Conservation (phyloP, 495 filamentous ascomycete genomes). For the Stereocaulon alpinum region DNA sequence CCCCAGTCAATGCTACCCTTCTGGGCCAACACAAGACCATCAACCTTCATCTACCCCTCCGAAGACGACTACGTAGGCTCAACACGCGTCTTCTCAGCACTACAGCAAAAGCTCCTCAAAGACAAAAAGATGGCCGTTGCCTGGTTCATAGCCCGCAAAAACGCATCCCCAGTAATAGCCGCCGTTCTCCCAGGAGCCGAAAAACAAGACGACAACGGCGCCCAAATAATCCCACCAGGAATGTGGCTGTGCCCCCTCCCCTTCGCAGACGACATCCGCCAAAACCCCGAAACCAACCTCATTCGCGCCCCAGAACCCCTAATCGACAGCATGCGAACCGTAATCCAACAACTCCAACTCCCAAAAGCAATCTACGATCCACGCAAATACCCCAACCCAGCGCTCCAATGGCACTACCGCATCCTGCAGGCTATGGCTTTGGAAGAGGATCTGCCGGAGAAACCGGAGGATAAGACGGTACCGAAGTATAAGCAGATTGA, state of each 20-base stretch:
- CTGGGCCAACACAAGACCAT: slow-evolving; percentile 78
- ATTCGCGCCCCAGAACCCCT: slow-evolving; percentile 54
- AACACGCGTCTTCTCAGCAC: slow-evolving; percentile 80
- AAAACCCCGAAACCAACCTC: slow-evolving; percentile 50
- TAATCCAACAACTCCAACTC: slow-evolving; percentile 81
- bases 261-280: slow-evolving; percentile 81
- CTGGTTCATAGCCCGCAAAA: slow-evolving; percentile 80
- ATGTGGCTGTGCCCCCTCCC: slow-evolving; percentile 85
- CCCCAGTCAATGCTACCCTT: slow-evolving; percentile 60
- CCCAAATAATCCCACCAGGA: slow-evolving; percentile 66
- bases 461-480: slow-evolving; percentile 70
- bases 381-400: slow-evolving; percentile 82
- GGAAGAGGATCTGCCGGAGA: slow-evolving; percentile 80
- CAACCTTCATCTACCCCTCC: slow-evolving; percentile 88
- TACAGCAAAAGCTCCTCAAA: slow-evolving; percentile 76
- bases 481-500: slow-evolving; percentile 78
- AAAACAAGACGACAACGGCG: slow-evolving; percentile 51
- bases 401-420: slow-evolving; percentile 95
- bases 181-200: slow-evolving; percentile 71
- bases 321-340: slow-evolving; percentile 66
- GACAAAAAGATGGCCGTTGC: slow-evolving; percentile 70
- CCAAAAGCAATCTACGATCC: slow-evolving; percentile 79
- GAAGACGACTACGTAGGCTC: slow-evolving; percentile 85
- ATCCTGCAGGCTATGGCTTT: slow-evolving; percentile 87
- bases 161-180: slow-evolving; percentile 65